Conservation (phyloP, 768 basidiomycete genomes). For the Russula emetica region DNA sequence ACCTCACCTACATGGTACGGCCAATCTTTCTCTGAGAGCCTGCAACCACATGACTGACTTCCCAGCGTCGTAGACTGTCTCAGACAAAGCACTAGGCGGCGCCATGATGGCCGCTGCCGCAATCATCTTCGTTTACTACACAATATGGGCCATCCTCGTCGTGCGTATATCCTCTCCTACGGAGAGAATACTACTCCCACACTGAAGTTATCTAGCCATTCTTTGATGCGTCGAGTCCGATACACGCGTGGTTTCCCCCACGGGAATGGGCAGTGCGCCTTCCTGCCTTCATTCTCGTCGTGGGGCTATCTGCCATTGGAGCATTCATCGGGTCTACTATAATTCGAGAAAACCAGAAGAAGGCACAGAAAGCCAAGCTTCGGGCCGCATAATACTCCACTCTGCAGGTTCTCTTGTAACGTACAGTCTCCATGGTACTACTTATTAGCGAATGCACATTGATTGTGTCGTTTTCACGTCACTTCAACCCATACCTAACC, state of each 20-base stretch:
- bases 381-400: constrained; percentile 48
- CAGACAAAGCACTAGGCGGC: constrained; percentile 78
- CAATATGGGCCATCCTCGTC: constrained; percentile 84
- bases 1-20: constrained; percentile 14
- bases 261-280: constrained; percentile 91
- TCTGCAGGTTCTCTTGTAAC: neutral
- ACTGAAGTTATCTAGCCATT: constrained; percentile 57
- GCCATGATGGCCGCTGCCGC: constrained; percentile 75
- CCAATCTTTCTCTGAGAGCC: neutral
- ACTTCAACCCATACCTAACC: constrained; percentile 56
- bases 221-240: constrained; percentile 67
- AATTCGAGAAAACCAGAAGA: constrained; percentile 67
- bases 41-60: neutral
- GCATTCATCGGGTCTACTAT: constrained; percentile 75
- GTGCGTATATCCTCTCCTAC: constrained; percentile 42
- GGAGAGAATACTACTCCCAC: constrained; percentile 11
- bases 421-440: constrained; percentile 3
- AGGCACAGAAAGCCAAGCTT: constrained; percentile 55
- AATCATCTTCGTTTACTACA: constrained; percentile 83
- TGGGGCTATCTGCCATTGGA: constrained; percentile 78
- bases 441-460: neutral
- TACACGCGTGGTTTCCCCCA: constrained; percentile 77
- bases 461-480: constrained; percentile 16
- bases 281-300: constrained; percentile 67
- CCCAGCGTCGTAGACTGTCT: constrained; percentile 50